phyloP scores from a whole-genome alignment of 2,329 filamentous ascomycete genomes.

The Arthrinium phaeospermum region DNA sequence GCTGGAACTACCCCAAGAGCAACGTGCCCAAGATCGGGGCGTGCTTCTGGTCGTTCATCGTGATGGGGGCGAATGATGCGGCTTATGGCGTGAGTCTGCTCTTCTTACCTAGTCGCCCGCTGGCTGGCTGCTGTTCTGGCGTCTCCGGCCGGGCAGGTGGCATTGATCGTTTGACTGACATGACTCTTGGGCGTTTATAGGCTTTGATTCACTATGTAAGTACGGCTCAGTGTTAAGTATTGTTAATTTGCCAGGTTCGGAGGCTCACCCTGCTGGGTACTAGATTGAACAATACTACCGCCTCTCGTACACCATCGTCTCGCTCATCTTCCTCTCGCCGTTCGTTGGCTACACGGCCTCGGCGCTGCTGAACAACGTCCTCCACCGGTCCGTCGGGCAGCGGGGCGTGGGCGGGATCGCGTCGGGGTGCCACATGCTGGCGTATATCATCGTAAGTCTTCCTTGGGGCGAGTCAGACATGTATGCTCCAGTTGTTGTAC shows the following conservation, averaged over 20 bases:
- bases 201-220: conserved; percentile 58
- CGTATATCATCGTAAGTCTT: conserved; percentile 59
- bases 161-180: too few relatives aligned
- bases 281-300: conserved; percentile 53
- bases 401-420: conserved; percentile 70
- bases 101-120: neutral
- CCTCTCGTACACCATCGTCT: conserved; percentile 53
- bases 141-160: too few relatives aligned
- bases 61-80: conserved; percentile 64
- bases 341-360: conserved; percentile 52
- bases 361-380: conserved; percentile 49
- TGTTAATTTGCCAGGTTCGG: too few relatives aligned
- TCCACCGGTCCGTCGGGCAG: conserved; percentile 57
- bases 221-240: conserved; percentile 23
- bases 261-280: neutral
- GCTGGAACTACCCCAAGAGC: conserved; percentile 54
- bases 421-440: conserved; percentile 64
- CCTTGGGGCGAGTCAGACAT: too few relatives aligned
- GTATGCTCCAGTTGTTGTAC: too few relatives aligned
- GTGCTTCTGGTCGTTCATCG: conserved; percentile 62
- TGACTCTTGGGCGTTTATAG: conserved; percentile 34
- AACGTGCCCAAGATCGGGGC: conserved; percentile 56
- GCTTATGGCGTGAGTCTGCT: conserved; percentile 57
- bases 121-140: neutral
- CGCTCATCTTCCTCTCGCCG: conserved; percentile 54